A percentile compares a stretch with the other conserved stretches of the same genome.
Evolutionary conservation across 2,329 filamentous ascomycete genomes (phyloP).

Genomic region (Curvularia lunata): DNA sequence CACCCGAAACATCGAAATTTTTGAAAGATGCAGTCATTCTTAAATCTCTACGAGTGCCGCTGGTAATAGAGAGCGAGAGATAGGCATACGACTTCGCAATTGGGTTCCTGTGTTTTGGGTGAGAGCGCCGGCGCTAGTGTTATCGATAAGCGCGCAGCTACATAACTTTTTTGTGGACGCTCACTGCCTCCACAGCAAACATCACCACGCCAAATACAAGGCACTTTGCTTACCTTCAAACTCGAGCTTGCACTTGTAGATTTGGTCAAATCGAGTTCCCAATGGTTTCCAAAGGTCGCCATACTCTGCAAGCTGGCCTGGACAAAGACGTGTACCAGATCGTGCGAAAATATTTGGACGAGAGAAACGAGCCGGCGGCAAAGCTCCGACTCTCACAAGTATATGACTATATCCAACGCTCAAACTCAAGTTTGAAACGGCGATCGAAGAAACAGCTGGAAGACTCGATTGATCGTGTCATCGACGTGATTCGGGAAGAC

Average conservation of each 20-base stretch:
- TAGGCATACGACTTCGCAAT: conserved; percentile 21
- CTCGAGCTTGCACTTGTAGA: neutral
- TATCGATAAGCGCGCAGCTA: conserved; percentile 31
- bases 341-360: conserved; percentile 76
- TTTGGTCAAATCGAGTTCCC: neutral
- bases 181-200: neutral
- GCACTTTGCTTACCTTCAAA: neutral
- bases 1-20: no score
- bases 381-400: conserved; percentile 66
- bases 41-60: no score
- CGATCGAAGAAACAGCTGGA: conserved; percentile 82
- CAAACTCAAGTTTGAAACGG: conserved; percentile 84
- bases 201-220: neutral
- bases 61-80: neutral
- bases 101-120: conserved; percentile 31
- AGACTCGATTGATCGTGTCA: conserved; percentile 81
- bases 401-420: conserved; percentile 81
- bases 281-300: conserved; percentile 40
- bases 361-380: conserved; percentile 56
- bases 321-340: conserved; percentile 72
- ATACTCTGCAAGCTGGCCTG: conserved; percentile 47
- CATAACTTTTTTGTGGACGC: conserved; percentile 33
- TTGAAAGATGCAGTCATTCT: no score
- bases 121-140: conserved; percentile 24
- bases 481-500: conserved; percentile 73